phyloP scores from a whole-genome alignment of 306 rosid species.

The Vicia villosa region DNA sequence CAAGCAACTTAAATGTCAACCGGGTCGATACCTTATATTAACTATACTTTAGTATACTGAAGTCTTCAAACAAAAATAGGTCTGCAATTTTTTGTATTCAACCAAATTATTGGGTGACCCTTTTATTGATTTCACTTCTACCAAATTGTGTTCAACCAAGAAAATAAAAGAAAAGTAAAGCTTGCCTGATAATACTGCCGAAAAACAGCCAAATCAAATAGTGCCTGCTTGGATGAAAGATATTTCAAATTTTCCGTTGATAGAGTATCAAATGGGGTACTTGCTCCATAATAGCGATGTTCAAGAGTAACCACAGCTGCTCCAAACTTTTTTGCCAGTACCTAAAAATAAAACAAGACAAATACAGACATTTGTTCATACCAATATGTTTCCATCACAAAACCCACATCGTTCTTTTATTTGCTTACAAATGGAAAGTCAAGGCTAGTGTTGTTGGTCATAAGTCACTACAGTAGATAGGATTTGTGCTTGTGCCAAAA shows the following conservation, averaged over 20 bases:
- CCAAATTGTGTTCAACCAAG: conserved; percentile 12
- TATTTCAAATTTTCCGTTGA: conserved; percentile 77
- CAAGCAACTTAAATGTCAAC: conserved; percentile 11
- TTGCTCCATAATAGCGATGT: conserved; percentile 93
- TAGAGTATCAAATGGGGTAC: conserved; percentile 69
- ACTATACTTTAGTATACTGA: conserved; percentile 5
- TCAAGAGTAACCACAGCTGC: conserved; percentile 93
- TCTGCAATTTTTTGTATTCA: neutral
- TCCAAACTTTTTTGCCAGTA: conserved; percentile 89
- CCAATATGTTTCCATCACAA: conserved; percentile 12
- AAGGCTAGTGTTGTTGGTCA: conserved; percentile 7
- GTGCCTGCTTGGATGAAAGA: conserved; percentile 95
- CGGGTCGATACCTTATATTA: neutral
- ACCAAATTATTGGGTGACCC: neutral
- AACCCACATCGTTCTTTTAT: neutral
- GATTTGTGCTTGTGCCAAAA: conserved; percentile 8
- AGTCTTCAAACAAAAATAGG: neutral
- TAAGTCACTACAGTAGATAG: neutral
- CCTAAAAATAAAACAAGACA: conserved; percentile 48
- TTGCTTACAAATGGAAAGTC: neutral
- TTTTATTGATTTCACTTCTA: conserved; percentile 14
- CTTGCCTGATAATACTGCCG: conserved; percentile 88
- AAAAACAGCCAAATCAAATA: conserved; percentile 85
- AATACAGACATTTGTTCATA: neutral
- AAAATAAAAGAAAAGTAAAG: neutral